A percentile compares a stretch with the other conserved stretches of the same genome.
These are phyloP conservation scores for Podila minutissima DNA, from an alignment of 192 early-diverging fungal genomes.

Conservation along the genomic window DNA sequence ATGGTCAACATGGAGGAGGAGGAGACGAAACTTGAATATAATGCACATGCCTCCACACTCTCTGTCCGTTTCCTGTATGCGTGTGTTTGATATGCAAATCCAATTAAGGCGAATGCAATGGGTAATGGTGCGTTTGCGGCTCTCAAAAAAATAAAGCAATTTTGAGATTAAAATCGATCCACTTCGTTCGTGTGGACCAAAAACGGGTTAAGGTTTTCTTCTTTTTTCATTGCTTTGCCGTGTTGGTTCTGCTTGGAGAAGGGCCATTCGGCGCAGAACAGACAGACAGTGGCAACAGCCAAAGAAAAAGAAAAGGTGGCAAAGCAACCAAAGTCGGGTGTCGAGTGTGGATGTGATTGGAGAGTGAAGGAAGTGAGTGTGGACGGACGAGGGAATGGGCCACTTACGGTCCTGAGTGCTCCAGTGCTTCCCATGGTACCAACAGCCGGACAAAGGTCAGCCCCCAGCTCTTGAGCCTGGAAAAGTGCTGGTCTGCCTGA, in stretches of 20 bases:
- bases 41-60: not conserved
- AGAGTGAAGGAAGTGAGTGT: not conserved
- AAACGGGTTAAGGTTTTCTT: not conserved
- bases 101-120: not conserved
- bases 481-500: slow-evolving; percentile 81
- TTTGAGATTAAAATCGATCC: slow-evolving; percentile 3
- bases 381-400: not conserved
- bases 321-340: too few relatives aligned
- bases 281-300: too few relatives aligned
- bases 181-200: not conserved
- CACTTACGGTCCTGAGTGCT: slow-evolving; percentile 76
- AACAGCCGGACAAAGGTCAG: slow-evolving; percentile 81
- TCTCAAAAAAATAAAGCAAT: not conserved
- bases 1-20: not conserved
- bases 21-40: not conserved
- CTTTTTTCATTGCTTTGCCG: not conserved
- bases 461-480: slow-evolving; percentile 79
- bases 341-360: not conserved
- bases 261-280: too few relatives aligned
- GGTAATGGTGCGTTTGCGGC: not conserved
- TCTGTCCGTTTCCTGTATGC: not conserved
- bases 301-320: too few relatives aligned
- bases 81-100: not conserved
- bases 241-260: not conserved
- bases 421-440: slow-evolving; percentile 86